Percentiles rank a stretch among this genome's conserved stretches.
These are phyloP conservation scores for Millerozyma acaciae DNA, from an alignment of 805 yeast genomes.

Conservation along the genomic window DNA sequence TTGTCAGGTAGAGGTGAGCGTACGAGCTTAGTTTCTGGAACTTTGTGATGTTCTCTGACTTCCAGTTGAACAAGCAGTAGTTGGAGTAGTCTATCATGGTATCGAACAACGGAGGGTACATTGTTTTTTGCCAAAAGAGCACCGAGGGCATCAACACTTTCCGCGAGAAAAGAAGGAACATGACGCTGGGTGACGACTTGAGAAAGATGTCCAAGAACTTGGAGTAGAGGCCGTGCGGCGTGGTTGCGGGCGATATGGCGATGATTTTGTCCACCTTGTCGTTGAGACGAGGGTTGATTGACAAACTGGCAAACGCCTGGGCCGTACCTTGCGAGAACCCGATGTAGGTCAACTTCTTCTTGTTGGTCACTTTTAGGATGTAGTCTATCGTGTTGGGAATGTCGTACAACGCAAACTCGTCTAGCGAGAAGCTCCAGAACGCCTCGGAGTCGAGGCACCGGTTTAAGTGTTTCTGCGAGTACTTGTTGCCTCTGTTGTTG, in stretches of 20 bases:
- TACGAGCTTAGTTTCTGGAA: conserved; percentile 77
- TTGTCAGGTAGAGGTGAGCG: conserved; percentile 84
- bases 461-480: conserved; percentile 68
- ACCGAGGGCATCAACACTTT: conserved; percentile 74
- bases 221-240: conserved; percentile 81
- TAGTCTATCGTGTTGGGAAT: conserved; percentile 81
- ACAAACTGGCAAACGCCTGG: conserved; percentile 81
- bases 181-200: conserved; percentile 68
- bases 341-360: conserved; percentile 54
- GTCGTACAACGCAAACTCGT: conserved; percentile 88
- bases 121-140: conserved; percentile 70
- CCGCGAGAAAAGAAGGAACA: conserved; percentile 70
- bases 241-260: conserved; percentile 91
- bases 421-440: conserved; percentile 90
- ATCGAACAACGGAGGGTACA: conserved; percentile 74
- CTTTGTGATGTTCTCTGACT: conserved; percentile 60
- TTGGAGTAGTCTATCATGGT: conserved; percentile 69
- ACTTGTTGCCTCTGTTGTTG: conserved; percentile 59
- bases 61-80: conserved; percentile 75
- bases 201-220: conserved; percentile 71
- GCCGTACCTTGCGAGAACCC: conserved; percentile 96
- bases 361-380: conserved; percentile 49
- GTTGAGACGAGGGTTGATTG: conserved; percentile 63
- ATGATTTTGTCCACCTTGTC: conserved; percentile 53
- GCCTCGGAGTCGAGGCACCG: conserved; percentile 33